Percentiles rank a stretch among this genome's conserved stretches.
Evolutionary conservation across 2,329 filamentous ascomycete species (phyloP).

Genomic region (Phialocephala sp.): DNA sequence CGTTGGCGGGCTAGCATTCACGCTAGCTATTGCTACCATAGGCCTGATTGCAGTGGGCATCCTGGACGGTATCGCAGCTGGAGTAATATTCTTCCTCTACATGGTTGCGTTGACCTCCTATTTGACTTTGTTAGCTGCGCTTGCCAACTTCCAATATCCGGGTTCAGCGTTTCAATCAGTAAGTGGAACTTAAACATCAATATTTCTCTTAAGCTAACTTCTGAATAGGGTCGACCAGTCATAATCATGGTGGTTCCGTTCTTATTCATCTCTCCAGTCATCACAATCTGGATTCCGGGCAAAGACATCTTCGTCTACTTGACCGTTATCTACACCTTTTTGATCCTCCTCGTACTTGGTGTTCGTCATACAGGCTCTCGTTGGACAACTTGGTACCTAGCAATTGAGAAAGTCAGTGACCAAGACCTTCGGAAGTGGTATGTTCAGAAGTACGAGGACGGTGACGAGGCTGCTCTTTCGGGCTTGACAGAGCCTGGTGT

Average conservation of each 20-base stretch:
- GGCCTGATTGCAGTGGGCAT: slow-evolving; percentile 19
- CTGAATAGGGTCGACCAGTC: slow-evolving; percentile 17
- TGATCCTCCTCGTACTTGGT: slow-evolving; percentile 22
- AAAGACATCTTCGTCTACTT: slow-evolving; percentile 27
- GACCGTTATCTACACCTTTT: slow-evolving; percentile 25
- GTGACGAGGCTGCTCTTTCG: slow-evolving; percentile 22
- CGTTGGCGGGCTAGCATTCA: slow-evolving; percentile 28
- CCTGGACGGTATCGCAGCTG: slow-evolving; percentile 17
- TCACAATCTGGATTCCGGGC: slow-evolving; percentile 22
- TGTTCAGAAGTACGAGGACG: slow-evolving; percentile 21
- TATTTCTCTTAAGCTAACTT: not conserved
- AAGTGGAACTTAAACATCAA: not conserved
- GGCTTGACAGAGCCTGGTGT: slow-evolving; percentile 30
- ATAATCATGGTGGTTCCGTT: slow-evolving; percentile 27
- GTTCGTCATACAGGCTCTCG: slow-evolving; percentile 23
- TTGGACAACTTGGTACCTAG: slow-evolving; percentile 28
- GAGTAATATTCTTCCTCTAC: slow-evolving; percentile 29
- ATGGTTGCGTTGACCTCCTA: slow-evolving; percentile 27
- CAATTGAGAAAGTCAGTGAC: slow-evolving; percentile 22
- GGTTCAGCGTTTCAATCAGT: slow-evolving; percentile 30
- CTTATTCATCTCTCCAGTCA: slow-evolving; percentile 28
- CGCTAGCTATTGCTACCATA: slow-evolving; percentile 21
- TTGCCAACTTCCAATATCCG: slow-evolving; percentile 30
- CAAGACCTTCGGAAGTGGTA: slow-evolving; percentile 24
- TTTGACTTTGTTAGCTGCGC: slow-evolving; percentile 23